Evolutionary conservation across 805 yeast genomes (phyloP).

Genomic region (Nakazawaea ishiwadae): DNA sequence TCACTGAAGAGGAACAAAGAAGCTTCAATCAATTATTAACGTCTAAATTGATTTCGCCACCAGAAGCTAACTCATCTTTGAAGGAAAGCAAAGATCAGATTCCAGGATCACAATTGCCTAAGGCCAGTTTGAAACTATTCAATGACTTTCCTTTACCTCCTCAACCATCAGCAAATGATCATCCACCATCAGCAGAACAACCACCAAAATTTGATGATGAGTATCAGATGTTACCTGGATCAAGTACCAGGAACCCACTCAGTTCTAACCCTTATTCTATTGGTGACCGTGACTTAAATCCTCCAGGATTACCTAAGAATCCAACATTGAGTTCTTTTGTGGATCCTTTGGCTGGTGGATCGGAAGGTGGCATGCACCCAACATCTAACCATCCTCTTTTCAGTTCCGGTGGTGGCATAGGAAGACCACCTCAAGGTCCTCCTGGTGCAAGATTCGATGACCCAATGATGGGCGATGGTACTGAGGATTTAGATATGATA

Average conservation of each 20-base stretch:
- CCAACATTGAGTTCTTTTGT: conserved; percentile 39
- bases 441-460: conserved; percentile 51
- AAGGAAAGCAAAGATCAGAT: not conserved
- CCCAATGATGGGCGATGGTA: conserved; percentile 42
- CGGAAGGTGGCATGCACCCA: conserved; percentile 51
- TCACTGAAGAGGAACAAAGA: not conserved
- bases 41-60: not conserved
- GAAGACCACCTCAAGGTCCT: conserved; percentile 23
- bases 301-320: conserved; percentile 33
- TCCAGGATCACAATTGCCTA: not conserved
- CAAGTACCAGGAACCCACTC: not conserved
- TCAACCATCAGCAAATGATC: not conserved
- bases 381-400: conserved; percentile 49
- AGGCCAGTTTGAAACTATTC: not conserved
- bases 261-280: conserved; percentile 19
- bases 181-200: conserved; percentile 1
- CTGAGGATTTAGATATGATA: conserved; percentile 35
- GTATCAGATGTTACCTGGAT: conserved; percentile 9
- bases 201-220: conserved; percentile 14
- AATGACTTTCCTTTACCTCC: not conserved
- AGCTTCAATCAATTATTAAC: not conserved
- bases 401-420: conserved; percentile 12
- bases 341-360: conserved; percentile 30
- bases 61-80: not conserved
- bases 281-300: conserved; percentile 50